Percentiles rank a stretch among this genome's conserved stretches.
Conservation (phyloP, 2,329 filamentous ascomycete genomes). For the Gaeumannomyces sp. region DNA sequence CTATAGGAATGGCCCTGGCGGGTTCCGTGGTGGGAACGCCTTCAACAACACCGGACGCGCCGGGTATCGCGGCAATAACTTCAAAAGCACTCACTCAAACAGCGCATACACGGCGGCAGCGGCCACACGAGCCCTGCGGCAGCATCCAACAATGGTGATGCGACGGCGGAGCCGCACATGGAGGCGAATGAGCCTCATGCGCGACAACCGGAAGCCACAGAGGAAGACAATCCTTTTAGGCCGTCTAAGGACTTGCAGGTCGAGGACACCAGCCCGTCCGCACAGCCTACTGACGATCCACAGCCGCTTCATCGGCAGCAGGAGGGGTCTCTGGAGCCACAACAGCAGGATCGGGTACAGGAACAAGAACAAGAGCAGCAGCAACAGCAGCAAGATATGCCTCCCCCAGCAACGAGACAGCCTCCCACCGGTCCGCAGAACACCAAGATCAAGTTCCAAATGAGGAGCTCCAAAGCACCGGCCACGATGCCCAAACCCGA, state of each 20-base stretch:
- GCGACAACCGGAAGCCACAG: constrained; percentile 15
- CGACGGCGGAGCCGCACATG: constrained; percentile 7
- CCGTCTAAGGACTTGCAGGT: constrained; percentile 59
- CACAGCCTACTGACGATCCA: constrained; percentile 34
- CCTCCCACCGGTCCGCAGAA: constrained; percentile 47
- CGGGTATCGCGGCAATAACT: constrained; percentile 53
- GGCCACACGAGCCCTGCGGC: constrained; percentile 16
- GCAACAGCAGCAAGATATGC: constrained; percentile 38
- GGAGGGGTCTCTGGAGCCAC: constrained; percentile 38
- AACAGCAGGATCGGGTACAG: neutral
- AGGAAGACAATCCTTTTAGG: constrained; percentile 53
- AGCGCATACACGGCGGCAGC: constrained; percentile 32
- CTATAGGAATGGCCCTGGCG: constrained; percentile 42
- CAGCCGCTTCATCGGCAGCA: constrained; percentile 2
- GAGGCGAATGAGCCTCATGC: neutral
- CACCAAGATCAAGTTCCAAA: constrained; percentile 86
- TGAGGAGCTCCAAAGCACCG: constrained; percentile 64
- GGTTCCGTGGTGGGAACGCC: constrained; percentile 52
- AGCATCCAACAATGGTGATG: constrained; percentile 10
- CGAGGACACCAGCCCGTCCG: constrained; percentile 51
- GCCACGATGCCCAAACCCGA: constrained; percentile 56
- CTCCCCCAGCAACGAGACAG: constrained; percentile 44
- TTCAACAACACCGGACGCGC: constrained; percentile 41
- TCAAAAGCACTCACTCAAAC: constrained; percentile 57
- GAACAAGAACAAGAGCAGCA: neutral